Evolutionary conservation across 257 asterid species (phyloP), one percentile per base, ranked within the genome.

Genomic region (Nicotiana otophora): DNA sequence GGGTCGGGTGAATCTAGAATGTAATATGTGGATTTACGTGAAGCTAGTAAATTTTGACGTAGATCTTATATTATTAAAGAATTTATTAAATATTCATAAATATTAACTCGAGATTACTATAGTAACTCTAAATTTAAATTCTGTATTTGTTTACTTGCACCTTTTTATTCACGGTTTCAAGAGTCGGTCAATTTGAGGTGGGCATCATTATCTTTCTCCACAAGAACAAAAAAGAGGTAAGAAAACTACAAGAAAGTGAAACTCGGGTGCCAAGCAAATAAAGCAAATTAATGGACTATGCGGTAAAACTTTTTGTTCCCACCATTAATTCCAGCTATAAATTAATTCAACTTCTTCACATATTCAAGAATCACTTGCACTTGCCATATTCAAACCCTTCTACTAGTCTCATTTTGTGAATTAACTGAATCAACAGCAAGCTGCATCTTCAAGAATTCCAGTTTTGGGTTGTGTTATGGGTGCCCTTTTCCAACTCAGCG

Each of bases 401-500:
- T 23, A 46, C 20, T 46, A 46, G 0, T 14, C 12, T 46, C 16
- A 14, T 74, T 1, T 3, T 3, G 7, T 0, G 39, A 46, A 14
- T 6, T 30, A 33, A 42, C 16, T 74, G 80, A 74, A 74, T 48
- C 4, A 48, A 14, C 80, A 74, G 48, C 80, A 48, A 74, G 26
- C 15, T 74, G 4, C 80, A 48, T 0, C 48, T 48, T 48, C 80
- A 74, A 74, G n/a, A 74, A 26, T 74, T 48, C 80, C 80, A 74
- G 14, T 74, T 48, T 74, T 74, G 39, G 80, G 80, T 0, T 74
- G 80, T 48, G 0, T 14, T 48, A 14, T 74, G 39, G 15, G 26
- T 62, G 48, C 42, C 80, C 62, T 74, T 74, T 26, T 26, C 16
- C 8, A 6, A 74, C 14, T 63, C 87, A 77, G 34, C 86, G 80